Evolutionary conservation across 371 early-diverging fungal genomes (phyloP).

Genomic region (Rhizopus stolonifer): DNA sequence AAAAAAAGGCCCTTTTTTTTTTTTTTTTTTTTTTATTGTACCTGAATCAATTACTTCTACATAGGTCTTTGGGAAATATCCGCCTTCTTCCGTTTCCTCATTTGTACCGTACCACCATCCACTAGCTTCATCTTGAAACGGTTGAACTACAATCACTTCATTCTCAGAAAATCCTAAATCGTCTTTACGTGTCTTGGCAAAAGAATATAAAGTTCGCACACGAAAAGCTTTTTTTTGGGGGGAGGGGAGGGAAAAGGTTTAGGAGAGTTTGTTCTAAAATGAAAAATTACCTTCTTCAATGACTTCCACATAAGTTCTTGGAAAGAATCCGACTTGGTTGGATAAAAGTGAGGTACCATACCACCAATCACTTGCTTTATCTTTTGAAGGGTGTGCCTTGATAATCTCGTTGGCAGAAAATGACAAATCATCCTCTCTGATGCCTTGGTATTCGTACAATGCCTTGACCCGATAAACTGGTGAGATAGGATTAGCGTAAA

Average conservation of each 20-base stretch:
- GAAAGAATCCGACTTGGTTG: constrained; percentile 40
- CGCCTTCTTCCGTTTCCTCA: constrained; percentile 37
- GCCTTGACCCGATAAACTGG: constrained; percentile 47
- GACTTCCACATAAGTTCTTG: constrained; percentile 47
- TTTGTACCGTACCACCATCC: constrained; percentile 52
- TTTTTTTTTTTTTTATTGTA: constrained; percentile 6
- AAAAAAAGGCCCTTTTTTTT: neutral
- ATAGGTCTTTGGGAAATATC: constrained; percentile 43
- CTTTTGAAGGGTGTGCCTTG: constrained; percentile 57
- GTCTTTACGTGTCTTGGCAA: constrained; percentile 38
- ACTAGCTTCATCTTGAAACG: constrained; percentile 48
- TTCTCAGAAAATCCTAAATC: constrained; percentile 48
- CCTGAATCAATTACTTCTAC: constrained; percentile 37
- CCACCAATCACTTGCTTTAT: constrained; percentile 50
- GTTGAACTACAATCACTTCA: constrained; percentile 47
- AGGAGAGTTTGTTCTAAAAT: neutral
- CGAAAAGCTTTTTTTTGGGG: constrained; percentile 32
- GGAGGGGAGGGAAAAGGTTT: neutral
- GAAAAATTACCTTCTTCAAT: constrained; percentile 39
- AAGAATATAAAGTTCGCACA: constrained; percentile 45
- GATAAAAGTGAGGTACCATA: constrained; percentile 40
- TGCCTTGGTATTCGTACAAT: constrained; percentile 48
- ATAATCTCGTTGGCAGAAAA: constrained; percentile 46
- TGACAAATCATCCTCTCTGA: constrained; percentile 48
- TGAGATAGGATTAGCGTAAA: neutral